Conservation (phyloP, 164 flowering plant species). For the Magnolia sinica region DNA sequence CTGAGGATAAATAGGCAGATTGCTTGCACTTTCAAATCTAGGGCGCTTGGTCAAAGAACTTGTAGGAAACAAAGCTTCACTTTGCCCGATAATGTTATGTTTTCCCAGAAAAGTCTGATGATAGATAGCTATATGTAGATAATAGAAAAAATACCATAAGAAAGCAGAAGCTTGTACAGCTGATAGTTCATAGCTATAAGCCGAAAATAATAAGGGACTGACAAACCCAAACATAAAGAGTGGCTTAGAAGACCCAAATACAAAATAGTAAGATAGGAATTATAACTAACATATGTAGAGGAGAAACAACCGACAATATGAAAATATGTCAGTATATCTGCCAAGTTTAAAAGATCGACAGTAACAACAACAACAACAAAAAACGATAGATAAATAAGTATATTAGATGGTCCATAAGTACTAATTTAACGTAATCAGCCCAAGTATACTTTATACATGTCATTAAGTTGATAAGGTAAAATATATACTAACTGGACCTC, state of each 20-base stretch:
- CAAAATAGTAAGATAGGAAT: not conserved
- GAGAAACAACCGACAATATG: too few species aligned
- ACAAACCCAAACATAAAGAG: not conserved
- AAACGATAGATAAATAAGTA: too few species aligned
- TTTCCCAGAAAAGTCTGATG: constrained; percentile 70
- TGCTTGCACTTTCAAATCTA: constrained; percentile 78
- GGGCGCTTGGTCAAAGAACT: constrained; percentile 80
- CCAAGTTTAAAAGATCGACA: too few species aligned
- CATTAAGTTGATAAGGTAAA: too few species aligned
- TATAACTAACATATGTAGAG: not conserved
- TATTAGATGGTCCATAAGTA: too few species aligned
- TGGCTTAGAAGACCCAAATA: constrained; percentile 4
- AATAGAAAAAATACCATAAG: constrained; percentile 52
- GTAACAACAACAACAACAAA: too few species aligned
- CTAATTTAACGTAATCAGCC: too few species aligned
- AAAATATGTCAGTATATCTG: not conserved
- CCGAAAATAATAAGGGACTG: constrained; percentile 5
- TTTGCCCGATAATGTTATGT: constrained; percentile 74
- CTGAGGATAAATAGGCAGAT: constrained; percentile 88
- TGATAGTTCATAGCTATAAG: constrained; percentile 19
- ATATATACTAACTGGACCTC: too few species aligned
- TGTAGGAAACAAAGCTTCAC: constrained; percentile 78
- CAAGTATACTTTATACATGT: too few species aligned
- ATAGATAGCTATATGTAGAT: constrained; percentile 82
- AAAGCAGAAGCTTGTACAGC: constrained; percentile 25